A percentile compares a stretch with the other conserved stretches of the same genome.
Conservation (phyloP, 371 early-diverging fungal genomes). For the Nematocida ironsii region DNA sequence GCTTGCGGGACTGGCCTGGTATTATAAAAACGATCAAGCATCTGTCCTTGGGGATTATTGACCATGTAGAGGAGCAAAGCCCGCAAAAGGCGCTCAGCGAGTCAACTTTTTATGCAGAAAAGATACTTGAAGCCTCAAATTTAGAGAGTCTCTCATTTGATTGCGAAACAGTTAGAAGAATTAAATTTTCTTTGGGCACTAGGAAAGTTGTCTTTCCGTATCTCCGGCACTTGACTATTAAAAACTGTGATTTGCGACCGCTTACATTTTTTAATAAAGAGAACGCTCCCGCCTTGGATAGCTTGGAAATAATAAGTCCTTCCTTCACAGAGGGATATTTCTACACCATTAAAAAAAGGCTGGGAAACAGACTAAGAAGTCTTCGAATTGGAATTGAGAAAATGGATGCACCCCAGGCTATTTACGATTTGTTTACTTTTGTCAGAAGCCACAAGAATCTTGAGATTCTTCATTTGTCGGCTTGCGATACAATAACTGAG, state of each 20-base stretch:
- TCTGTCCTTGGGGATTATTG: slow-evolving; percentile 47
- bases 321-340: slow-evolving; percentile 59
- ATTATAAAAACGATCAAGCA: slow-evolving; percentile 51
- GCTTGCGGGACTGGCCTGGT: slow-evolving; percentile 57
- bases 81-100: slow-evolving; percentile 11
- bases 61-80: slow-evolving; percentile 16
- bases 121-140: slow-evolving; percentile 53
- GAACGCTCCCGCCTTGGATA: slow-evolving; percentile 44
- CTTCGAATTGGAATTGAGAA: slow-evolving; percentile 53
- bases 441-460: slow-evolving; percentile 54
- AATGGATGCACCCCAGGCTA: slow-evolving; percentile 59
- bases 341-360: slow-evolving; percentile 57
- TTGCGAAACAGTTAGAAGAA: slow-evolving; percentile 29
- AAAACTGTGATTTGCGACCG: slow-evolving; percentile 55
- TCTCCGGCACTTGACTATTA: slow-evolving; percentile 48
- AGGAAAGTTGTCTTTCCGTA: slow-evolving; percentile 54
- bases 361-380: slow-evolving; percentile 48
- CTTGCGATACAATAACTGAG: slow-evolving; percentile 57
- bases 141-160: slow-evolving; percentile 58
- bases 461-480: slow-evolving; percentile 34
- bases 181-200: slow-evolving; percentile 56
- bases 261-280: slow-evolving; percentile 57
- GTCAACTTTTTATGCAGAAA: slow-evolving; percentile 55
- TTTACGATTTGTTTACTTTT: slow-evolving; percentile 56
- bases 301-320: slow-evolving; percentile 45